phyloP scores from a whole-genome alignment of 2,329 filamentous ascomycete genomes.

The Pseudonectria foliicola region DNA sequence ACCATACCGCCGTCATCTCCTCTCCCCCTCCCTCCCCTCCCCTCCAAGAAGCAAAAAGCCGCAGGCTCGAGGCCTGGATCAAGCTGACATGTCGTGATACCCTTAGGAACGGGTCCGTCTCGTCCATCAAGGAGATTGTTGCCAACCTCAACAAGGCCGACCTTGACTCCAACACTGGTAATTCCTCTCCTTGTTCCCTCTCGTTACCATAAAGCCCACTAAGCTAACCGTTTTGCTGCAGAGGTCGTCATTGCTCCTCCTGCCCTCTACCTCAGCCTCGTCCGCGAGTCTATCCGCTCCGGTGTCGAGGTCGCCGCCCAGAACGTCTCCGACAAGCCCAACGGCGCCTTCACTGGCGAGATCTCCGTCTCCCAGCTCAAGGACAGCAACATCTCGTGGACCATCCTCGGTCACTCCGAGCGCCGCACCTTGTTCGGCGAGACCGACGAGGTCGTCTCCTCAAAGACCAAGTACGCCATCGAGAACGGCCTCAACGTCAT shows the following conservation, averaged over 20 bases:
- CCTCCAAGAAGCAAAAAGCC: slow-evolving; percentile 21
- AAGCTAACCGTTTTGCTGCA: slow-evolving; percentile 27
- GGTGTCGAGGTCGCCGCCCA: slow-evolving; percentile 84
- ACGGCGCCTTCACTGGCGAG: slow-evolving; percentile 95
- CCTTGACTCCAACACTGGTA: slow-evolving; percentile 69
- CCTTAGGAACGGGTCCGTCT: slow-evolving; percentile 84
- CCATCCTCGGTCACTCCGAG: slow-evolving; percentile 91
- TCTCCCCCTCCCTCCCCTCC: slow-evolving; percentile 11
- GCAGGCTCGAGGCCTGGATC: slow-evolving; percentile 15
- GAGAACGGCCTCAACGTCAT: slow-evolving; percentile 86
- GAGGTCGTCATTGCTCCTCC: slow-evolving; percentile 95
- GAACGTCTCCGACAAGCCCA: slow-evolving; percentile 96
- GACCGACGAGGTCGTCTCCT: slow-evolving; percentile 75
- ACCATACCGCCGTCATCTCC: slow-evolving; percentile 12
- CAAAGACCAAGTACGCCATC: slow-evolving; percentile 89
- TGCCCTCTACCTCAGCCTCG: slow-evolving; percentile 79
- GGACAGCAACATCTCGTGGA: slow-evolving; percentile 83
- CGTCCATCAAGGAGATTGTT: slow-evolving; percentile 87
- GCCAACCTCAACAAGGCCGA: slow-evolving; percentile 79
- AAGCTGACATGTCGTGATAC: slow-evolving; percentile 6
- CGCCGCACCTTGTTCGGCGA: slow-evolving; percentile 85
- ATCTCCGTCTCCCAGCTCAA: slow-evolving; percentile 87
- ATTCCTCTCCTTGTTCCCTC: slow-evolving; percentile 3
- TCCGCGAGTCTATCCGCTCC: slow-evolving; percentile 68
- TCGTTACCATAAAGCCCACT: slow-evolving; percentile 1